Evolutionary conservation across 176 grass and related monocot genomes (phyloP), one percentile per base, ranked within the genome.

Genomic region (Otatea glauca): DNA sequence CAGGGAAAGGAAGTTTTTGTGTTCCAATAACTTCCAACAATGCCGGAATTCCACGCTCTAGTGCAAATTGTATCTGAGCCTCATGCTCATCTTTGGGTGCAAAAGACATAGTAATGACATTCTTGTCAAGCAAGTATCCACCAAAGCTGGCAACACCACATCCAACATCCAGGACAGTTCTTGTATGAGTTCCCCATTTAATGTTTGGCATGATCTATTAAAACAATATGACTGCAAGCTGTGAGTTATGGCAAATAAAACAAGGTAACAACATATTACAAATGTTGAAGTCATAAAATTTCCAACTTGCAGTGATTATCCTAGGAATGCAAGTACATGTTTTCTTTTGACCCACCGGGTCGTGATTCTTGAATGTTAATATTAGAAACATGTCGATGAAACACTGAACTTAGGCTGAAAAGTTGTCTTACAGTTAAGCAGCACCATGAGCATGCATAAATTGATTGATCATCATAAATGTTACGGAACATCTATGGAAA

Each of bases 31-130:
- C 93, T 55, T 84, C 91, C 48, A 98, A 75, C 74, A 98, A 92
- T 42, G 93, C 89, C 55, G 93, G 96, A 90, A 98, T 96, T 55
- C 96, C 96, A 13, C 91, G 89, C 80, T 98, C 93, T 50, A 98
- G 79, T 35, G 93, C 91, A 82, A 98, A 98, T 39, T 98, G 91
- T 90, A 98, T 98, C 85, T 98, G 93, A 75, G 96, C 93, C 82
- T 98, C 89, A 65, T 98, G 93, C 88, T 98, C 96, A 76, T 98
- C 93, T 85, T 98, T 96, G 70, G 96, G 96, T 17, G 93, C 96
- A 80, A 98, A 79, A 41, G 96, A 98, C 91, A 98, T 92, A 32
- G 96, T 95, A 78, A 98, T 92, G 29, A 89, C 96, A 90, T 96
- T 86, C 68, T 82, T 95, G 21, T 95, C 89, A 34, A 96, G 79